Evolutionary conservation across 2,329 filamentous ascomycete genomes (phyloP), one percentile per base, ranked within the genome.

Genomic region (Cercospora sp.): DNA sequence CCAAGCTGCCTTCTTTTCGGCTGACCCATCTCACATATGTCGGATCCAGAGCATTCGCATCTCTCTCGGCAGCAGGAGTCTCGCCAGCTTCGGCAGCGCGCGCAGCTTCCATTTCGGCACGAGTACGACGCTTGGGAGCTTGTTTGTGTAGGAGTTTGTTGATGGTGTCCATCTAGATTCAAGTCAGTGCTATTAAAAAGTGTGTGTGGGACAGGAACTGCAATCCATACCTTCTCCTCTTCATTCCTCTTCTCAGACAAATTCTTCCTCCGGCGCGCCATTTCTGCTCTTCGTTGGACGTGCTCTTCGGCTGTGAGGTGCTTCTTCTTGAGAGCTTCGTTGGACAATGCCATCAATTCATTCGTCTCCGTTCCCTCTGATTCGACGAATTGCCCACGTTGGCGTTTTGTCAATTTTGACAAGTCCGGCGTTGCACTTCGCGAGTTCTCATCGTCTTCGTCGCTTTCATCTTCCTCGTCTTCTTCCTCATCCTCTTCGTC

Each of bases 81-180:
- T 85, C 85, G 7, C 62, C 62, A 30, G 62, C 53, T 36, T 83
- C 86, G 12, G 78, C 80, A 57, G 78, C 78, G 12, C 79, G 81
- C 53, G 78, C 78, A 74, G 82, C 74, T 79, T 77, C 79, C 73
- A 79, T 80, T 63, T 80, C 77, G 66, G 87, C 87, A n/a, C 79
- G 76, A 4, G 81, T 81, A 23, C 81, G 80, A 45, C 83, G 81
- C 79, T 94, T 94, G 26, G 91, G 90, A 0, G 91, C 91, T 78
- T 94, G 92, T 77, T 94, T 93, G 80, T 93, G 93, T 63, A 95
- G 87, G 1, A 95, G 87, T 75, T 94, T 93, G 83, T 95, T 94
- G 85, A 95, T 94, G 0, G 92, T 95, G 83, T 94, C 92, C 87
- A 93, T 92, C 91, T 94, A 66, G n/a, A 20, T 33, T 16, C 42